phyloP scores from a whole-genome alignment of 768 basidiomycete species.

The Tylopilus sp. region DNA sequence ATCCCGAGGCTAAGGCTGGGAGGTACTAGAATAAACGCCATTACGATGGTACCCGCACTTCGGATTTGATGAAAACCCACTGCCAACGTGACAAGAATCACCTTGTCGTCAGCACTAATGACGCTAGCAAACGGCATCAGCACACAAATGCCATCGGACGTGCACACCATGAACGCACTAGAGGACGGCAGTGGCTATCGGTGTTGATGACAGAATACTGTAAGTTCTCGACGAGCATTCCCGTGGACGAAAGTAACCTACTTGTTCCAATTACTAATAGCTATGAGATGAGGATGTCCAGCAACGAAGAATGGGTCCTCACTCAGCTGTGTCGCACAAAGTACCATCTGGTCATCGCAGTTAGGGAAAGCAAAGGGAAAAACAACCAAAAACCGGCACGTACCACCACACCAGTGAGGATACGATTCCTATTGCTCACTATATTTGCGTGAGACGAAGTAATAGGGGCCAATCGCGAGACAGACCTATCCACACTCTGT shows the following conservation, averaged over 20 bases:
- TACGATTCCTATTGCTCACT: not conserved
- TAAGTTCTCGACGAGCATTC: not conserved
- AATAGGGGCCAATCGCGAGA: not conserved
- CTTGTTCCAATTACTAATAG: not conserved
- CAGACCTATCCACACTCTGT: constrained; percentile 2
- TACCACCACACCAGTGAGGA: constrained; percentile 2
- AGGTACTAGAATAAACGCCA: not conserved
- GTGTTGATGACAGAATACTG: not conserved
- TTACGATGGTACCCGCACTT: not conserved
- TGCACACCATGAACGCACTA: not conserved
- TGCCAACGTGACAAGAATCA: not conserved
- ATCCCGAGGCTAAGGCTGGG: not conserved
- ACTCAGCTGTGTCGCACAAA: not conserved
- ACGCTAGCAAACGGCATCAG: too few relatives aligned
- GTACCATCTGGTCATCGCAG: not conserved
- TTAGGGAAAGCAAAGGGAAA: not conserved
- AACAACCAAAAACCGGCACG: not conserved
- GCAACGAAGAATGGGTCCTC: not conserved
- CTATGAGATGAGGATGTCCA: not conserved
- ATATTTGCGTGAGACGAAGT: not conserved
- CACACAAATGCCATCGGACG: not conserved
- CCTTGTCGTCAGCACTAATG: not conserved
- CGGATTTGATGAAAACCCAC: not conserved
- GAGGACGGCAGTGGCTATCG: not conserved
- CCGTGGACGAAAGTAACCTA: not conserved